Base-by-base conservation (phyloP, 495 filamentous ascomycete species). In the Hypoxylon crocopeplum region DNA sequence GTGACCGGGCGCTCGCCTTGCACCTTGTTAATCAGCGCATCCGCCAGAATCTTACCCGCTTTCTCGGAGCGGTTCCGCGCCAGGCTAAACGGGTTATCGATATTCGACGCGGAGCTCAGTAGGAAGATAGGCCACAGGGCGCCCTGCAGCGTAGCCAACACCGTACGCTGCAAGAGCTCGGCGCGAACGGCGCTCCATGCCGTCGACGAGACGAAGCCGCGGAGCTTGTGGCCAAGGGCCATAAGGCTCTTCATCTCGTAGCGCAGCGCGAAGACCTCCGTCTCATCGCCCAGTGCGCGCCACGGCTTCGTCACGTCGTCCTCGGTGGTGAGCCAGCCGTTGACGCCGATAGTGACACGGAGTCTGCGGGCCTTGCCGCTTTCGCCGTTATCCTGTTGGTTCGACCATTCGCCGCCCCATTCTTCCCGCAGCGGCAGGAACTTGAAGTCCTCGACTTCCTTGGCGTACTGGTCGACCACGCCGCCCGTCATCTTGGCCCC, bases 1-100 rank as follows among this genome's bases (percentile, higher is more conserved):
- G 89, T 96, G 0, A 97, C 89, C 0, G 92, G 88, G 7, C 92
- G 81, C 64, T 95, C 88, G 2, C 92, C 92, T 64, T 95, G 92
- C 0, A 88, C 90, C 44, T 86, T 86, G 65, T 90, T 92, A 51
- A 93, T 88, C 33, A 97, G 67, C 0, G 90, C 91, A 67, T 97
- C 90, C 0, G 92, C 92, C 0, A 97, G 80, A 3, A 94, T 85
- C 38, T 85, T 77, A 0, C 92, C 92, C 0, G 91, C 90, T 70
- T 96, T 96, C 51, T 95, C 90, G 4, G 87, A 85, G 19, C 92
- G 77, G 36, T 84, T 78, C 41, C 85, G 88, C 3, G 91, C 91
- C 15, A 93, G 81, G 42, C 76, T 86, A 72, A 94, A 97, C 0
- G 92, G 92, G 64, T 96, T 97, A 61, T 95, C 92, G 16, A 95